A percentile compares a stretch with the other conserved stretches of the same genome.
phyloP scores from a whole-genome alignment of 2,329 filamentous ascomycete genomes.

The Epichloe hybrida region DNA sequence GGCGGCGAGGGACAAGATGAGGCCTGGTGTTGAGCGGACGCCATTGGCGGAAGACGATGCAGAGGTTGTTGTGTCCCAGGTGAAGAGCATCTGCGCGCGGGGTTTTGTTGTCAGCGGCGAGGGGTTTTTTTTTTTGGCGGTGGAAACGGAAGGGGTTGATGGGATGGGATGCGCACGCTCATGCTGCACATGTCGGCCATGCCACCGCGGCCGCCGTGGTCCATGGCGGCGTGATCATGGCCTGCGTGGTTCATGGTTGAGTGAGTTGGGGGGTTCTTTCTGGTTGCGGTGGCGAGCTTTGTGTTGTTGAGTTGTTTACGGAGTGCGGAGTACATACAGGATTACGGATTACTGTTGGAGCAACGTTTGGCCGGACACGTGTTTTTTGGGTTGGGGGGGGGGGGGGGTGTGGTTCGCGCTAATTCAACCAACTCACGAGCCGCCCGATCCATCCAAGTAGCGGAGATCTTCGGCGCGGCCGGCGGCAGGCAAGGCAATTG shows the following conservation, averaged over 20 bases:
- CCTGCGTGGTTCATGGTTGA: conserved; percentile 7
- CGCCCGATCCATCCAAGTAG: too few relatives aligned
- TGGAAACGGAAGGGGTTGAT: not conserved
- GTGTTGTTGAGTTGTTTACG: too few relatives aligned
- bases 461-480: too few relatives aligned
- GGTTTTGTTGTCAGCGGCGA: not conserved
- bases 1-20: conserved; percentile 70
- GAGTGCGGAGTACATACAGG: too few relatives aligned
- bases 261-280: not conserved
- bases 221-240: conserved; percentile 23
- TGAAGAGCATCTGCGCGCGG: conserved; percentile 77
- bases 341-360: too few relatives aligned
- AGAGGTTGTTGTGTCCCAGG: conserved; percentile 86
- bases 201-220: conserved; percentile 29
- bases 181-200: conserved; percentile 64
- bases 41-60: conserved; percentile 91
- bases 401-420: too few relatives aligned
- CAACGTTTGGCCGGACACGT: too few relatives aligned
- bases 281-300: too few relatives aligned
- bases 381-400: too few relatives aligned
- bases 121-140: not conserved
- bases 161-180: conserved; percentile 47
- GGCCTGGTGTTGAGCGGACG: conserved; percentile 60
- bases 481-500: too few relatives aligned
- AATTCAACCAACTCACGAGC: too few relatives aligned